Evolutionary conservation across 1,284 basidiomycete species (phyloP).

Genomic region (Leccinum huronense): DNA sequence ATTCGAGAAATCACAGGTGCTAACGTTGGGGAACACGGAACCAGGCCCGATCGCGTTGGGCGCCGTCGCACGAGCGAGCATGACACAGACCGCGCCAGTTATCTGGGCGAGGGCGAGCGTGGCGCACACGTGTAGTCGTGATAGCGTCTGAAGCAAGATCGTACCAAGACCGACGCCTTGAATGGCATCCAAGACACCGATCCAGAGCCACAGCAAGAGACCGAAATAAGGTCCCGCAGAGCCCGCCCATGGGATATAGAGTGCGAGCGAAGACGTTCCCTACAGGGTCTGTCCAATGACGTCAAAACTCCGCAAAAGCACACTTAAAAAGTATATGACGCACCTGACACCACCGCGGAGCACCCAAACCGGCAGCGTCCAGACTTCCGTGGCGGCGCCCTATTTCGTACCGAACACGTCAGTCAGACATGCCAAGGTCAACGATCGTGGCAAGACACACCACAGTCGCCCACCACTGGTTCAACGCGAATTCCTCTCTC

Average conservation of each 20-base stretch:
- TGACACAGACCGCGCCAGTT: slow-evolving; percentile 78
- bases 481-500: no score
- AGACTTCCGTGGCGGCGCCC: no score
- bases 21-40: slow-evolving; percentile 88
- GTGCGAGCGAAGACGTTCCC: slow-evolving; percentile 83
- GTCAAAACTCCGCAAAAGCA: no score
- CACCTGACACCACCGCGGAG: slow-evolving; percentile 90
- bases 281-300: slow-evolving; percentile 74
- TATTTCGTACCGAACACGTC: no score
- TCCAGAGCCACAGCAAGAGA: slow-evolving; percentile 87
- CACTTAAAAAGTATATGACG: slow-evolving; percentile 12
- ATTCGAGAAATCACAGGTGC: slow-evolving; percentile 79
- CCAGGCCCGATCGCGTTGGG: slow-evolving; percentile 81
- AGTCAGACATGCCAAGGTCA: no score
- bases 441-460: no score
- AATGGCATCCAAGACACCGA: slow-evolving; percentile 88
- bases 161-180: slow-evolving; percentile 93
- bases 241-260: slow-evolving; percentile 92
- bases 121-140: slow-evolving; percentile 88
- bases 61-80: slow-evolving; percentile 84
- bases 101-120: slow-evolving; percentile 86
- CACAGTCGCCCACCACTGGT: no score
- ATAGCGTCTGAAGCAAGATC: slow-evolving; percentile 91
- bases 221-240: slow-evolving; percentile 81
- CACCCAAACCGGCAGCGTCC: slow-evolving; percentile 81